Evolutionary conservation across 2,329 filamentous ascomycete genomes (phyloP).

Genomic region (Diplocarpon rosae): DNA sequence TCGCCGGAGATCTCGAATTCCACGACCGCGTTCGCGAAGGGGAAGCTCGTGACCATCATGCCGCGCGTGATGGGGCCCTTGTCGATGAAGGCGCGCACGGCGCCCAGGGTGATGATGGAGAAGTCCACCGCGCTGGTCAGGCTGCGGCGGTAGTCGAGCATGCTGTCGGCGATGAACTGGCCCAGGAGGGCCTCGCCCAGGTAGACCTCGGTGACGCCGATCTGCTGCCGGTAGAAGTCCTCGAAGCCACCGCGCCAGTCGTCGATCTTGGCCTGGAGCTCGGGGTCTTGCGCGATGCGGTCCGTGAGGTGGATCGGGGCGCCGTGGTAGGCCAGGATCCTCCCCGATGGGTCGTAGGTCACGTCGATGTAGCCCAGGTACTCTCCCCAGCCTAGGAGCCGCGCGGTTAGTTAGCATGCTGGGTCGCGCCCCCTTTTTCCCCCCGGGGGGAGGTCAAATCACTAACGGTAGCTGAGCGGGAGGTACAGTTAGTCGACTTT

Average conservation of each 20-base stretch:
- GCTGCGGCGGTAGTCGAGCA: constrained; percentile 48
- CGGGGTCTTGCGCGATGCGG: constrained; percentile 43
- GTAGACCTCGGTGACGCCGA: constrained; percentile 42
- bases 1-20: constrained; percentile 43
- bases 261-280: constrained; percentile 45
- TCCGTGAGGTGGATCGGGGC: constrained; percentile 55
- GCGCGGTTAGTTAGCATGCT: constrained; percentile 2
- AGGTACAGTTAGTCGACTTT: not conserved
- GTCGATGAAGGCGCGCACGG: constrained; percentile 53
- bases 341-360: constrained; percentile 48
- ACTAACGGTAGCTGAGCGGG: not conserved
- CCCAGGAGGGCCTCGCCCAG: constrained; percentile 52
- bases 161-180: constrained; percentile 46
- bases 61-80: constrained; percentile 50
- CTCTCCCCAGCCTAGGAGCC: constrained; percentile 42
- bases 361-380: constrained; percentile 59
- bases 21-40: constrained; percentile 54
- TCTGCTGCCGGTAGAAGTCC: constrained; percentile 43
- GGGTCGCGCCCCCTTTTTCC: not conserved
- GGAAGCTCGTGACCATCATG: constrained; percentile 52
- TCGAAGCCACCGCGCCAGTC: constrained; percentile 52
- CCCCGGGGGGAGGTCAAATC: not conserved
- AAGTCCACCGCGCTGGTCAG: constrained; percentile 28
- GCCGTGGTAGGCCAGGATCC: constrained; percentile 50
- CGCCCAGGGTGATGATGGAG: constrained; percentile 52